phyloP scores from a whole-genome alignment of 2,329 filamentous ascomycete species.

The Teratosphaeria destructans region DNA sequence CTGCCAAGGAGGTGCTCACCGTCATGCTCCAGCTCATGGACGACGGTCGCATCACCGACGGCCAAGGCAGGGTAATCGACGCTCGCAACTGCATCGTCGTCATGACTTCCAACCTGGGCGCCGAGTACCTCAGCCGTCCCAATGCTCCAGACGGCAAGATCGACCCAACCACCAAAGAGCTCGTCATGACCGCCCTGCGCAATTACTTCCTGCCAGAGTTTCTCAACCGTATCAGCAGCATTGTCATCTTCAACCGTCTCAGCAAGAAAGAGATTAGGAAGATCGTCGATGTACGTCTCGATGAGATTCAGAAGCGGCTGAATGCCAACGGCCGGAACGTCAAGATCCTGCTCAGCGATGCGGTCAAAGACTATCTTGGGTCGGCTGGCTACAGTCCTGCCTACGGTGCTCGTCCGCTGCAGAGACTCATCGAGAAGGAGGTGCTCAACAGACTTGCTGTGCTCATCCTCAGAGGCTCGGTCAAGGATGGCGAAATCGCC shows the following conservation, averaged over 20 bases:
- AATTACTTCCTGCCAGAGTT: conserved; percentile 98
- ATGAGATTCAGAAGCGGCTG: conserved; percentile 88
- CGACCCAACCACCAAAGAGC: conserved; percentile 71
- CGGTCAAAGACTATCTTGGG: conserved; percentile 89
- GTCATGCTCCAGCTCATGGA: conserved; percentile 99
- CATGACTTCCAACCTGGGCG: conserved; percentile 96
- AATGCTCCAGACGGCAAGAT: conserved; percentile 72
- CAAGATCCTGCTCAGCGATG: conserved; percentile 65
- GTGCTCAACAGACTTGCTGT: conserved; percentile 89
- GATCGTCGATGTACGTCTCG: conserved; percentile 84
- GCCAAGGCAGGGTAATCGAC: conserved; percentile 88
- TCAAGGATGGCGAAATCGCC: conserved; percentile 77
- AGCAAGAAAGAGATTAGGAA: conserved; percentile 80
- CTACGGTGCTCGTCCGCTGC: conserved; percentile 83
- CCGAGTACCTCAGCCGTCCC: conserved; percentile 79
- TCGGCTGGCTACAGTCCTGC: conserved; percentile 86
- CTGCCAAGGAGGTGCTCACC: conserved; percentile 92
- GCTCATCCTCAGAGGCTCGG: conserved; percentile 72
- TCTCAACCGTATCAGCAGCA: conserved; percentile 92
- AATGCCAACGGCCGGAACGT: conserved; percentile 76
- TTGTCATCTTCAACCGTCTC: conserved; percentile 97
- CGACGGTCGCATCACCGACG: conserved; percentile 95
- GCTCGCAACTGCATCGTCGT: conserved; percentile 98
- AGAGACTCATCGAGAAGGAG: conserved; percentile 90
- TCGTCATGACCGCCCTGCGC: conserved; percentile 83